A percentile compares a stretch with the other conserved stretches of the same genome.
Evolutionary conservation across 306 rosid species (phyloP).

Genomic region (Inga oerstediana): DNA sequence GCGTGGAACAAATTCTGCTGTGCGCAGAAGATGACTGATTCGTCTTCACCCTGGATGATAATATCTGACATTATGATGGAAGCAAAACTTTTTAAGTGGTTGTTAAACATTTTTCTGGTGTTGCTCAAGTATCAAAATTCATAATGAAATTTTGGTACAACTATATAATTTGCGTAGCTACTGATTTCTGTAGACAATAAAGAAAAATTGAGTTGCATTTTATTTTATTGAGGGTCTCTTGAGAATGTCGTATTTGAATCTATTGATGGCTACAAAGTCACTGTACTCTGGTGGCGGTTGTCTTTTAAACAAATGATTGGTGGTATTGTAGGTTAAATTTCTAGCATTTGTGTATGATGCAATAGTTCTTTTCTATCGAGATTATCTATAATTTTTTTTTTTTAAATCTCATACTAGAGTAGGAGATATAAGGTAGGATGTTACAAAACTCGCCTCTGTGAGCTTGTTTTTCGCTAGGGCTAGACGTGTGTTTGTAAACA

Average conservation of each 20-base stretch:
- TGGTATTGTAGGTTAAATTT: too few relatives aligned
- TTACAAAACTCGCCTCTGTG: too few relatives aligned
- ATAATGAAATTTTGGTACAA: background rate
- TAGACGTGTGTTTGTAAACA: too few relatives aligned
- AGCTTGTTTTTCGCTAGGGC: too few relatives aligned
- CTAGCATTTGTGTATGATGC: too few relatives aligned
- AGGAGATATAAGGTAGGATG: too few relatives aligned
- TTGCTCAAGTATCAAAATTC: slow-evolving; percentile 7
- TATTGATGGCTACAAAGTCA: too few relatives aligned
- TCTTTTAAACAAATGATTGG: too few relatives aligned
- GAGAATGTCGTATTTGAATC: background rate
- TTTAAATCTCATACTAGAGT: too few relatives aligned
- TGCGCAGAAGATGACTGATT: slow-evolving; percentile 66
- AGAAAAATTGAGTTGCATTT: background rate
- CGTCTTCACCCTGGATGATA: slow-evolving; percentile 22
- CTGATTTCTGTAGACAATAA: background rate
- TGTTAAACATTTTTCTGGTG: background rate
- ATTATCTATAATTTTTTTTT: too few relatives aligned
- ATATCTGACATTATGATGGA: slow-evolving; percentile 22
- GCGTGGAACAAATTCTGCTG: slow-evolving; percentile 72
- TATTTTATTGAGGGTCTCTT: background rate
- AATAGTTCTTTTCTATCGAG: too few relatives aligned
- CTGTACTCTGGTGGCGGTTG: too few relatives aligned
- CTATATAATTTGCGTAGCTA: background rate
- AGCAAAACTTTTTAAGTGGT: slow-evolving; percentile 5